A percentile compares a stretch with the other conserved stretches of the same genome.
Conservation (phyloP, 2,329 filamentous ascomycete genomes). For the Calcarisporium arbuscula region DNA sequence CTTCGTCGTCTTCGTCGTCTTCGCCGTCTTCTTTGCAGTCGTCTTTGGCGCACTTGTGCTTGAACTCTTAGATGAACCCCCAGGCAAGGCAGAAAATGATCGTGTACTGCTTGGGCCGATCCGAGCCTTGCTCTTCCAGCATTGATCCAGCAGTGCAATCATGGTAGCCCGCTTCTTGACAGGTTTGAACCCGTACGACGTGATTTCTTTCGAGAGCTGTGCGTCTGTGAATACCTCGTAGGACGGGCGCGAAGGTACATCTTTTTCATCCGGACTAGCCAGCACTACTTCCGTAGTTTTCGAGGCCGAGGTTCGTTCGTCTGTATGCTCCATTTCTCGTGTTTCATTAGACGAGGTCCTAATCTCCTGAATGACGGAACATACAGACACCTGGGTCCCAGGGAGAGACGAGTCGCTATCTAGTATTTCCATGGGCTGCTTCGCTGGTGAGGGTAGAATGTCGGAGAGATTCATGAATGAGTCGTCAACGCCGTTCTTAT, state of each 20-base stretch:
- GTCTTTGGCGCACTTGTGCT: no score
- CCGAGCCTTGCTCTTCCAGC: conserved; percentile 57
- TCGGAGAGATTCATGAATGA: conserved; percentile 20
- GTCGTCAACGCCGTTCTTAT: no score
- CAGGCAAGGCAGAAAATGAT: no score
- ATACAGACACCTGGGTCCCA: conserved; percentile 15
- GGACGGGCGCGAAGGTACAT: conserved; percentile 36
- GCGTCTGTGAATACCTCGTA: conserved; percentile 57
- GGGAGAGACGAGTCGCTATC: conserved; percentile 13
- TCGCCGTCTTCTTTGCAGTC: conserved; percentile 12
- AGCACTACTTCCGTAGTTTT: neutral
- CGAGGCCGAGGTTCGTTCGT: no score
- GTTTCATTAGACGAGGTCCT: no score
- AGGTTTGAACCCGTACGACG: conserved; percentile 65
- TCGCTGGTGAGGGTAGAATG: conserved; percentile 11
- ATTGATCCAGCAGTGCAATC: conserved; percentile 63
- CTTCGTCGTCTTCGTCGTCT: conserved; percentile 1
- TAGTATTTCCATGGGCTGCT: conserved; percentile 2
- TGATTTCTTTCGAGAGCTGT: conserved; percentile 56
- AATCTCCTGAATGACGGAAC: no score
- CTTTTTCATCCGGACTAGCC: no score
- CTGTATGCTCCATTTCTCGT: no score
- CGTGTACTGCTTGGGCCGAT: no score
- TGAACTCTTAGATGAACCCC: no score
- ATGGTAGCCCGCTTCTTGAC: conserved; percentile 62